Evolutionary conservation across 805 yeast species (phyloP).

Genomic region (Cephaloascus albidus): DNA sequence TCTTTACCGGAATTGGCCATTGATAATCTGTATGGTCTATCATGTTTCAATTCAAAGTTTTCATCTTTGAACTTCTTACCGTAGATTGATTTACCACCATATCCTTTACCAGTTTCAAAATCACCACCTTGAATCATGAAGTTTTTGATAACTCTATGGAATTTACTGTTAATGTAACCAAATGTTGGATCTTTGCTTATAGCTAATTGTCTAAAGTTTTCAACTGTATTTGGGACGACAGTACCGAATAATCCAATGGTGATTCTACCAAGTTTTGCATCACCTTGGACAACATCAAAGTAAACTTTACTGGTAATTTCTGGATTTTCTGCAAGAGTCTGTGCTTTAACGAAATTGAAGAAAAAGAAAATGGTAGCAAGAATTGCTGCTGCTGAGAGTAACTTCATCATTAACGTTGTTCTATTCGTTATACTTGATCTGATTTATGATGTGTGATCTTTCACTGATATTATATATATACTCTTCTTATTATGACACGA

Average conservation of each 20-base stretch:
- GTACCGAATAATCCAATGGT: slow-evolving; percentile 83
- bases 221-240: slow-evolving; percentile 80
- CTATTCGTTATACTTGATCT: no score
- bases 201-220: slow-evolving; percentile 76
- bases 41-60: slow-evolving; percentile 59
- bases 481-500: no score
- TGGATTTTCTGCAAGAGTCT: slow-evolving; percentile 27
- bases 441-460: no score
- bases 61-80: slow-evolving; percentile 63
- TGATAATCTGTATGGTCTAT: slow-evolving; percentile 58
- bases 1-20: slow-evolving; percentile 77
- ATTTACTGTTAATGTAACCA: slow-evolving; percentile 52
- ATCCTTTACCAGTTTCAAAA: slow-evolving; percentile 59
- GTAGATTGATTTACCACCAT: slow-evolving; percentile 69
- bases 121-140: slow-evolving; percentile 83
- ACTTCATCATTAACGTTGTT: slow-evolving; percentile 9
- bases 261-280: slow-evolving; percentile 66
- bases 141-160: slow-evolving; percentile 65
- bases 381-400: slow-evolving; percentile 5
- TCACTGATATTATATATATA: no score
- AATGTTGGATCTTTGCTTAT: slow-evolving; percentile 64
- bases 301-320: slow-evolving; percentile 70
- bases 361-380: slow-evolving; percentile 6
- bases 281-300: slow-evolving; percentile 82
- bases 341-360: slow-evolving; percentile 5